These are phyloP conservation scores for Thalassiosira ordinaria DNA, from an alignment of 352 stramenopile genomes.

Conservation along the genomic window DNA sequence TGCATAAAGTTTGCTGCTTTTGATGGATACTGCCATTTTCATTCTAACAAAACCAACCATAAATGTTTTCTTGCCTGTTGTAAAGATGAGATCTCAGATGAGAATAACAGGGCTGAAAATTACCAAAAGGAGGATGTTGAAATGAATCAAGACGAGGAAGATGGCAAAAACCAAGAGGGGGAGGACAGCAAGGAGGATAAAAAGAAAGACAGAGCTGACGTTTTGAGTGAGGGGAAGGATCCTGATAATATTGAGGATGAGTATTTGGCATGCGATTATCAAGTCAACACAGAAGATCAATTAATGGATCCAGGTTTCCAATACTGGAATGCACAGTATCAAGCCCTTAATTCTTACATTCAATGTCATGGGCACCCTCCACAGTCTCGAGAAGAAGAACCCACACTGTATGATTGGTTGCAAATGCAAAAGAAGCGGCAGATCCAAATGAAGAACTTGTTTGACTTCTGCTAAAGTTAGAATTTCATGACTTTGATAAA, in stretches of 20 bases:
- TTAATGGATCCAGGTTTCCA: too few species aligned
- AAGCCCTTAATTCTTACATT: neutral
- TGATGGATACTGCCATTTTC: conserved; percentile 12
- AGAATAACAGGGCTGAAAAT: too few species aligned
- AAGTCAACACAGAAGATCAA: too few species aligned
- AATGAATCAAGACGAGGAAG: too few species aligned
- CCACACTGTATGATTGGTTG: neutral
- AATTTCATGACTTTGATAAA: too few species aligned
- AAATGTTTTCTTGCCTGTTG: conserved; percentile 8
- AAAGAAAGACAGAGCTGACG: too few species aligned
- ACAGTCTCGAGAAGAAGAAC: neutral
- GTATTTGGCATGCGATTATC: too few species aligned
- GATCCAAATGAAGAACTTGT: neutral
- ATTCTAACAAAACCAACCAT: neutral
- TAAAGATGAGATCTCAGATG: neutral
- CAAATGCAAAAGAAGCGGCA: neutral
- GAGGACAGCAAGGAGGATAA: too few species aligned
- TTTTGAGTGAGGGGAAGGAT: too few species aligned
- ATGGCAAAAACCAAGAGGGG: too few species aligned
- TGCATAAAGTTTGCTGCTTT: conserved; percentile 16
- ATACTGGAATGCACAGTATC: neutral
- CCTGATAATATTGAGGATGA: too few species aligned
- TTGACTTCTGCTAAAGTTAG: neutral
- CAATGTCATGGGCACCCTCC: neutral
- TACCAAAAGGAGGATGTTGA: too few species aligned